Percentiles rank a stretch among this genome's conserved stretches.
Conservation (phyloP, 768 basidiomycete species). For the Lactarius tabidus region DNA sequence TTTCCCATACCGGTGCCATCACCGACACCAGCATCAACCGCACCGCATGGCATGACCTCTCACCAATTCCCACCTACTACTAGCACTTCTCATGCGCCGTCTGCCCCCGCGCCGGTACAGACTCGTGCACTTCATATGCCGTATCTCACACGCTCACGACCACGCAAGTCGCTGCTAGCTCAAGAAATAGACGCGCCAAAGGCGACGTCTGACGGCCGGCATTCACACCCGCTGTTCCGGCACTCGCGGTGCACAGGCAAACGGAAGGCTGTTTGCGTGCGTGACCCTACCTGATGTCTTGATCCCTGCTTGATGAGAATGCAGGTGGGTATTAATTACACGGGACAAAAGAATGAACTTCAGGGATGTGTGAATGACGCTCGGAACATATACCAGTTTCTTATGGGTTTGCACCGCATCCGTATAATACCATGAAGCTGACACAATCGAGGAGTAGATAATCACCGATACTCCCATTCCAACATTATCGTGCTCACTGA, state of each 20-base stretch:
- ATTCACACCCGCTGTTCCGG: slow-evolving; percentile 46
- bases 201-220: not conserved
- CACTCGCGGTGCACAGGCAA: slow-evolving; percentile 87
- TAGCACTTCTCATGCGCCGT: not conserved
- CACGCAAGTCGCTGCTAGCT: slow-evolving; percentile 3
- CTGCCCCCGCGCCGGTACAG: not conserved
- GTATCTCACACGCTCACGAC: not conserved
- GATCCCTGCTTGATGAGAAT: not conserved
- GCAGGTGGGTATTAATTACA: slow-evolving; percentile 89
- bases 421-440: slow-evolving; percentile 3
- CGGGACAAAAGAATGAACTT: slow-evolving; percentile 60
- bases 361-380: slow-evolving; percentile 93
- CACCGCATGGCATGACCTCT: not conserved
- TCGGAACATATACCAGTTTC: slow-evolving; percentile 71
- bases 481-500: slow-evolving; percentile 90
- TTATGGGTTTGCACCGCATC: slow-evolving; percentile 49
- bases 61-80: not conserved
- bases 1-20: slow-evolving; percentile 4
- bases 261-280: slow-evolving; percentile 84
- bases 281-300: slow-evolving; percentile 28
- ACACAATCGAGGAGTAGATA: slow-evolving; percentile 8
- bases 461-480: slow-evolving; percentile 36
- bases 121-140: not conserved
- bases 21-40: not conserved
- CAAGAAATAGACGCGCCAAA: slow-evolving; percentile 9